phyloP scores from a whole-genome alignment of 164 flowering plant genomes.

The Protea cynaroides region DNA sequence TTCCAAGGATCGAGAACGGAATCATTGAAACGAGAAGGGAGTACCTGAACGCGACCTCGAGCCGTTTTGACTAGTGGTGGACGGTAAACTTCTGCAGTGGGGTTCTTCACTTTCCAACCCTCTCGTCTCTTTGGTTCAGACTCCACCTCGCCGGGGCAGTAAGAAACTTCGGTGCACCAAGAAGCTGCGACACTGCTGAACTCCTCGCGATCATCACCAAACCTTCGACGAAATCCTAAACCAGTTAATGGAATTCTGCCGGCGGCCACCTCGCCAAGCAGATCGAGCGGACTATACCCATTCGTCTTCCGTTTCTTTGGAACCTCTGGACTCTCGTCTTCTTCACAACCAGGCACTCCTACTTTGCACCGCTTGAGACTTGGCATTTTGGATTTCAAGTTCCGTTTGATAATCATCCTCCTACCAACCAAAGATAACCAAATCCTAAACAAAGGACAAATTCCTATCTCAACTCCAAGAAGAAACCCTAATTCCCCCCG shows the following conservation, averaged over 20 bases:
- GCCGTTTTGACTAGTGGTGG: constrained; percentile 40
- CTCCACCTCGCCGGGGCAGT: constrained; percentile 24
- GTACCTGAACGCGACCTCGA: constrained; percentile 44
- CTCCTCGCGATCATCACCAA: constrained; percentile 10
- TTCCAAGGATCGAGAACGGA: constrained; percentile 40
- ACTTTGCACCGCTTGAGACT: constrained; percentile 37
- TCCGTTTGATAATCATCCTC: constrained; percentile 42
- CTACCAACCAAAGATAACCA: too few species aligned
- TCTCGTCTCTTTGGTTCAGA: constrained; percentile 13
- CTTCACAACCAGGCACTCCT: constrained; percentile 20
- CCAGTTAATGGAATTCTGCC: constrained; percentile 39
- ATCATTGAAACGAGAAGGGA: constrained; percentile 53
- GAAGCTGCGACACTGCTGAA: constrained; percentile 3
- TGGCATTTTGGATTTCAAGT: constrained; percentile 38
- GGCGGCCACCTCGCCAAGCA: constrained; percentile 55
- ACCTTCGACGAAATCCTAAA: constrained; percentile 16
- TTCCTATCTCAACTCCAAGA: not conserved
- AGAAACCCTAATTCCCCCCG: constrained; percentile 3
- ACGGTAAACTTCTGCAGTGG: constrained; percentile 14
- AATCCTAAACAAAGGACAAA: not conserved
- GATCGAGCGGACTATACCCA: constrained; percentile 39
- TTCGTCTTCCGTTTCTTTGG: constrained; percentile 27
- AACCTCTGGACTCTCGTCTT: constrained; percentile 16
- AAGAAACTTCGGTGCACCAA: constrained; percentile 26
- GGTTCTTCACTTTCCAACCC: constrained; percentile 3